Base-by-base conservation (phyloP, 257 asterid species). In the Penstemon barbatus region DNA sequence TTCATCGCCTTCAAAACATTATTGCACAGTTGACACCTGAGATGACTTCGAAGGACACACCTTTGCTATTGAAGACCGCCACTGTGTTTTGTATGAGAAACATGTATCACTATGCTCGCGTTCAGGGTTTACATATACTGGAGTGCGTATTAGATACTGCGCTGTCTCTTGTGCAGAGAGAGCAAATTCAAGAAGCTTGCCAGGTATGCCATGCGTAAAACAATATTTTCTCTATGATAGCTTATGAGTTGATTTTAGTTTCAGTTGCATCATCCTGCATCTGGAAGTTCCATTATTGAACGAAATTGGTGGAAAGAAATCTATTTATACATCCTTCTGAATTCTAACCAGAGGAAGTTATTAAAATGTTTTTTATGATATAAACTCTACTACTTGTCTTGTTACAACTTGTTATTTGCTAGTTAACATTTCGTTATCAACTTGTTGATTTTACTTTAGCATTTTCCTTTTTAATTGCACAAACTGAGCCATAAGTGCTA, bases 161-260 rank as follows among this genome's bases (percentile, higher is more conserved):
- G 41, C 65, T 90, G 77, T 80, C 87, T 71, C 83, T 85, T 72
- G 84, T 93, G 69, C 86, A 84, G 78, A 80, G 78, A 58, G 96
- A 87, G 83, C 86, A 86, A 77, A 87, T 93, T 76, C 84, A 82
- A 79, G 94, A 90, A 83, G 97, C 97, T 72, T 80, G 89, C 74
- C 75, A 82, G 92, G 99, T 93, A 61, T 71, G 85, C 69, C 67
- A 49, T 67, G 41, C 53, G 72, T 56, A 38, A 63, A 19, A 42
- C 43, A 57, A 63, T 55, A 68, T 63, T 44, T 12, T 52, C 36
- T 57, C 38, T 60, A 45, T 59, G 12, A 62, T 59, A 44, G 56
- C 48, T 13, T 44, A 13, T 74, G 66, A 50, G 60, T 44, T 37
- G 25, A 60, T 57, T 63, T 66, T 59, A 45, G 45, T 56, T 54